Evolutionary conservation across 768 basidiomycete species (phyloP).

Genomic region (Phanerochaete carnosa): DNA sequence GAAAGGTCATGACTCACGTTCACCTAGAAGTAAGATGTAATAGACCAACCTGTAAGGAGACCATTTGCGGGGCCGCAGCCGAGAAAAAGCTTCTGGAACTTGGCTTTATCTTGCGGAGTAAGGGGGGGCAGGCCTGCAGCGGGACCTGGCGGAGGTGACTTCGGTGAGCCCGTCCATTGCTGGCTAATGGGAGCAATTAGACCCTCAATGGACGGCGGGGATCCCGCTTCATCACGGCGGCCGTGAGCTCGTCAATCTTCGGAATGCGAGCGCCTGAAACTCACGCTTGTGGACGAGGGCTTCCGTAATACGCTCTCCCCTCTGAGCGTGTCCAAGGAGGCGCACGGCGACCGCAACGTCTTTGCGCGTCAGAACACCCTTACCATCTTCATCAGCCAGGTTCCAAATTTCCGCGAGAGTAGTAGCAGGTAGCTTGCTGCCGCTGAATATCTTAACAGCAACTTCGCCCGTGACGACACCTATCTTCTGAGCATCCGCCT

Average conservation of each 20-base stretch:
- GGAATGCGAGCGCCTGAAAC: slow-evolving; percentile 3
- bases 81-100: slow-evolving; percentile 79
- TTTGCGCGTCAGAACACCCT: slow-evolving; percentile 86
- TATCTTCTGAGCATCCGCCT: slow-evolving; percentile 73
- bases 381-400: slow-evolving; percentile 89
- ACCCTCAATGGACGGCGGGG: slow-evolving; percentile 78
- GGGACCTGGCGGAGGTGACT: slow-evolving; percentile 53
- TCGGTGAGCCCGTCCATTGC: slow-evolving; percentile 53
- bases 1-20: background rate
- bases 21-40: background rate
- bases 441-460: slow-evolving; percentile 82
- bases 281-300: slow-evolving; percentile 70
- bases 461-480: slow-evolving; percentile 88
- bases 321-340: slow-evolving; percentile 91
- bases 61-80: slow-evolving; percentile 72
- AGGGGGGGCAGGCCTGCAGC: slow-evolving; percentile 56
- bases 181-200: slow-evolving; percentile 47
- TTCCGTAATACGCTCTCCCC: slow-evolving; percentile 64
- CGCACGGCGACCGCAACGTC: slow-evolving; percentile 87
- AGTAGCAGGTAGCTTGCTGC: slow-evolving; percentile 74
- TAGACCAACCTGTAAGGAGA: slow-evolving; percentile 63
- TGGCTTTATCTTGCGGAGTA: slow-evolving; percentile 76
- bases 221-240: slow-evolving; percentile 57
- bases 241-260: slow-evolving; percentile 10
- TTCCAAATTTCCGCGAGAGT: slow-evolving; percentile 92